A percentile compares a stretch with the other conserved stretches of the same genome.
These are phyloP conservation scores for Cytidiella melzeri DNA, from an alignment of 768 basidiomycete genomes.

Conservation along the genomic window DNA sequence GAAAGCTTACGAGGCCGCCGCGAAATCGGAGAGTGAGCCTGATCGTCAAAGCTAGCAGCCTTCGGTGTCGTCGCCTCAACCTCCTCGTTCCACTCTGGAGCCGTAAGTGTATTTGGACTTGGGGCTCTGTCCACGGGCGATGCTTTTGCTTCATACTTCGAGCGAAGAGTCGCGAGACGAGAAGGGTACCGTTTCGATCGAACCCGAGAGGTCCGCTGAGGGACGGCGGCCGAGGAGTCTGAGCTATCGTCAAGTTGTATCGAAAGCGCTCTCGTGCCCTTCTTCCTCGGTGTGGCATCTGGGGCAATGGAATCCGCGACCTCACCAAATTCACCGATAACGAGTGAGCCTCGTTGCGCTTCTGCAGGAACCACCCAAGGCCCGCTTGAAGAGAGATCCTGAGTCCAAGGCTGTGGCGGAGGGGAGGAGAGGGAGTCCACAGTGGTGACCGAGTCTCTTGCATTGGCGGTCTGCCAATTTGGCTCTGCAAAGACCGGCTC, in stretches of 20 bases:
- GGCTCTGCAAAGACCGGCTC: slow-evolving; percentile 14
- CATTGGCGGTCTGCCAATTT: slow-evolving; percentile 29
- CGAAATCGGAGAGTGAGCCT: slow-evolving; percentile 23
- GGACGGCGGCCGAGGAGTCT: slow-evolving; percentile 43
- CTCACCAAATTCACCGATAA: slow-evolving; percentile 22
- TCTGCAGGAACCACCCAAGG: slow-evolving; percentile 25
- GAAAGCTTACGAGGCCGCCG: slow-evolving; percentile 19
- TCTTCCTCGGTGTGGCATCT: slow-evolving; percentile 4
- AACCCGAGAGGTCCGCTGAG: slow-evolving; percentile 34
- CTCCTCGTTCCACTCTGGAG: slow-evolving; percentile 46
- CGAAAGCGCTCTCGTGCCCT: slow-evolving; percentile 10
- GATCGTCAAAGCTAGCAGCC: slow-evolving; percentile 39
- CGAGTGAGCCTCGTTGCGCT: slow-evolving; percentile 28
- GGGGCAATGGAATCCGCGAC: slow-evolving; percentile 11
- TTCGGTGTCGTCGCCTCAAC: slow-evolving; percentile 56
- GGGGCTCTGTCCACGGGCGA: slow-evolving; percentile 15
- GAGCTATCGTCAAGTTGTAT: slow-evolving; percentile 29
- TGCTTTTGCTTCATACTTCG: slow-evolving; percentile 28
- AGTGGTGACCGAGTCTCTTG: slow-evolving; percentile 34
- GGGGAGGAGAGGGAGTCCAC: slow-evolving; percentile 21
- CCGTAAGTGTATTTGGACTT: slow-evolving; percentile 39
- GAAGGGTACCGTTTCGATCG: slow-evolving; percentile 46
- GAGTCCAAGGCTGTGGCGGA: slow-evolving; percentile 34
- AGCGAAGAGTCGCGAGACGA: slow-evolving; percentile 43
- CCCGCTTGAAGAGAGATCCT: slow-evolving; percentile 24